phyloP scores from a whole-genome alignment of 805 yeast species.

The Komagataella phaffii region DNA sequence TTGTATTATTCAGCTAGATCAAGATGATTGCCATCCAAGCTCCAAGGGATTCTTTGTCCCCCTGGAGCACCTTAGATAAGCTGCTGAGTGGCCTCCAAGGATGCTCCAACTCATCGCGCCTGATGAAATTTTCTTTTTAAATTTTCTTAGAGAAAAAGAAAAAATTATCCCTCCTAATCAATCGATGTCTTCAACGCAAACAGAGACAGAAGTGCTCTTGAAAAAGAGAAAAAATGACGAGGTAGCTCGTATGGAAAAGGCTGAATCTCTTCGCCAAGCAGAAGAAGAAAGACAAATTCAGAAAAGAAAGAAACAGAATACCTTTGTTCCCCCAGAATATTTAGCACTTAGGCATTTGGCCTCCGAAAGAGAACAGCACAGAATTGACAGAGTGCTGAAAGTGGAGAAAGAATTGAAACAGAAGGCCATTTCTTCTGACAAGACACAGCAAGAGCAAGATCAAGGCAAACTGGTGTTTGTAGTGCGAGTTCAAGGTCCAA shows the following conservation, averaged over 20 bases:
- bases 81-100: neutral
- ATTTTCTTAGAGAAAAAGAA: slow-evolving; percentile 18
- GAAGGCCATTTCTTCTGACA: slow-evolving; percentile 18
- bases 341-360: slow-evolving; percentile 55
- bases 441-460: slow-evolving; percentile 19
- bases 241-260: slow-evolving; percentile 58
- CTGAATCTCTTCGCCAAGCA: slow-evolving; percentile 45
- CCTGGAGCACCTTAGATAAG: no score
- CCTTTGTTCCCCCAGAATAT: slow-evolving; percentile 63
- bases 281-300: slow-evolving; percentile 29
- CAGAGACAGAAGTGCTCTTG: slow-evolving; percentile 47
- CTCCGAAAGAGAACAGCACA: slow-evolving; percentile 50
- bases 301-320: slow-evolving; percentile 29
- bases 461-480: slow-evolving; percentile 45
- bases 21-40: neutral
- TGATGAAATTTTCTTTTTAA: slow-evolving; percentile 7
- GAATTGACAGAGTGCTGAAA: slow-evolving; percentile 50
- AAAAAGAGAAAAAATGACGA: slow-evolving; percentile 74
- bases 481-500: slow-evolving; percentile 53
- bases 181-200: neutral
- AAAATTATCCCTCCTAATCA: neutral
- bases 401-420: slow-evolving; percentile 25
- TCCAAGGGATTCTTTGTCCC: neutral
- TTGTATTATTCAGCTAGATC: neutral
- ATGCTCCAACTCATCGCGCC: neutral